Base-by-base conservation (phyloP, 2,329 filamentous ascomycete genomes). In the Aureobasidium sp. region DNA sequence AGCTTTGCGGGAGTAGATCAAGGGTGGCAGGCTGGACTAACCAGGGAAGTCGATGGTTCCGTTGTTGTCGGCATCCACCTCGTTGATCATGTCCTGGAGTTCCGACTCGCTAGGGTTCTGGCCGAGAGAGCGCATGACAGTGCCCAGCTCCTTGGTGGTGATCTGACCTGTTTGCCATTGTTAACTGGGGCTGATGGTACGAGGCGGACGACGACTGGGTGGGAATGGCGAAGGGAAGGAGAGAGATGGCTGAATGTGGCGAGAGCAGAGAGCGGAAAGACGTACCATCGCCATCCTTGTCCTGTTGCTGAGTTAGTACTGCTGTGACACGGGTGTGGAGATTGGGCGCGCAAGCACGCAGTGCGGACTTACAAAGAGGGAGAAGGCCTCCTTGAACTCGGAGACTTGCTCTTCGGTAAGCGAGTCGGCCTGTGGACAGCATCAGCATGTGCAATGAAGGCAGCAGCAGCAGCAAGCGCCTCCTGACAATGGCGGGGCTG, bases 361-460 rank as follows among this genome's bases (percentile, higher is more conserved):
- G 53, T 32, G 19, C 38, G 35, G 35, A 84, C 93, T 85, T 85
- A 98, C 93, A 76, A 98, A 98, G 63, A 98, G 88, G 72, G 93
- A 98, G 79, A 98, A 98, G 53, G 93, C 93, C 79, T 98, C 93
- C 87, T 97, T 98, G 81, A 97, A 98, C 79, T 98, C 93, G 71
- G 93, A 97, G 72, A 98, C 93, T 83, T 98, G 93, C 79, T 98
- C 93, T 81, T 98, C 93, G 66, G 93, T 97, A 70, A 98, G 86
- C 74, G 91, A 91, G 73, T 98, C 93, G 73, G 91, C 91, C 91
- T 97, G 71, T 55, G 21, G 38, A 1, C 14, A 22, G 27, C 22
- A 56, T 60, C 56, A 59, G 58, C 44, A 25, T 38, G 39, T 35
- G 50, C 48, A 25, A 32, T 51, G 11, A 25, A 7, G 34, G 24